Evolutionary conservation across 495 filamentous ascomycete genomes (phyloP).

Genomic region (Pseudotulostoma volvatum): DNA sequence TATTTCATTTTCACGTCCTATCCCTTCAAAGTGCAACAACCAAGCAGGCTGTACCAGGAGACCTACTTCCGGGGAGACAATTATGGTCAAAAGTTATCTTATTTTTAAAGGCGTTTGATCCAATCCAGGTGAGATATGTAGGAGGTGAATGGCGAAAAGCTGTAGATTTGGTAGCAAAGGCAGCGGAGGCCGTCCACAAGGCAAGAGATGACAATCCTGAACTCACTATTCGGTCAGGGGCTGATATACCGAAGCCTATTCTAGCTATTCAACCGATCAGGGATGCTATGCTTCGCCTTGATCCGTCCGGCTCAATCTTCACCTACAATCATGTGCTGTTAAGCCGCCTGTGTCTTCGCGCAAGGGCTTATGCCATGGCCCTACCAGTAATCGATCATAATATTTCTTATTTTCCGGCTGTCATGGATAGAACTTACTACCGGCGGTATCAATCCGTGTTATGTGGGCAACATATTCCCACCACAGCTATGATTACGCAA

Average conservation of each 20-base stretch:
- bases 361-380: constrained; percentile 34
- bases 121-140: constrained; percentile 41
- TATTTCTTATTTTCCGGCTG: constrained; percentile 47
- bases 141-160: constrained; percentile 37
- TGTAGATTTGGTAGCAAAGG: constrained; percentile 27
- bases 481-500: constrained; percentile 36
- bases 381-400: constrained; percentile 53
- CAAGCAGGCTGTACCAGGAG: constrained; percentile 8
- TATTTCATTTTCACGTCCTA: constrained; percentile 21
- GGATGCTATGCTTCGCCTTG: constrained; percentile 53
- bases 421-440: constrained; percentile 15
- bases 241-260: constrained; percentile 28
- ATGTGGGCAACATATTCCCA: constrained; percentile 17
- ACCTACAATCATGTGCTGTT: constrained; percentile 51
- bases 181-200: constrained; percentile 24
- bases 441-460: constrained; percentile 8
- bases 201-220: constrained; percentile 16
- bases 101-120: constrained; percentile 39
- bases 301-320: constrained; percentile 52
- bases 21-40: constrained; percentile 11
- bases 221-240: neutral
- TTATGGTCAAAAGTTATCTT: constrained; percentile 32
- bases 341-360: constrained; percentile 40
- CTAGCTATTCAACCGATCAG: constrained; percentile 43
- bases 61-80: constrained; percentile 16